Conservation (phyloP, 768 basidiomycete species). For the Leccinum variicolor region DNA sequence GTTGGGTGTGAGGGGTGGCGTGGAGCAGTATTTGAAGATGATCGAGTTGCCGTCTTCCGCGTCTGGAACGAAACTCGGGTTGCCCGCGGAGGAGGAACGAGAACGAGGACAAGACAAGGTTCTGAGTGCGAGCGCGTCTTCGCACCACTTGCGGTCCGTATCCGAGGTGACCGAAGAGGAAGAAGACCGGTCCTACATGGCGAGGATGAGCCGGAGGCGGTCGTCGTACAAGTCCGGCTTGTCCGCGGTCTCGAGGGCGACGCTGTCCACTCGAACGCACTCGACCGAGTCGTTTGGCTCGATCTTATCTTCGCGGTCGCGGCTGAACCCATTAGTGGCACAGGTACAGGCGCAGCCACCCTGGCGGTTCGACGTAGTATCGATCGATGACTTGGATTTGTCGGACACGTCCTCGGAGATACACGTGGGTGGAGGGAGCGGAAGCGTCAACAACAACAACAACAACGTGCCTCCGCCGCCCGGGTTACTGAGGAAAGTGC, state of each 20-base stretch:
- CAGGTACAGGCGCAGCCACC: conserved; percentile 39
- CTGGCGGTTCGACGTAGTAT: conserved; percentile 69
- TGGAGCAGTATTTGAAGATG: conserved; percentile 65
- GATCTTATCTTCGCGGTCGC: conserved; percentile 29
- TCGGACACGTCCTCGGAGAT: conserved; percentile 70
- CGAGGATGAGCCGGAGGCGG: conserved; percentile 12
- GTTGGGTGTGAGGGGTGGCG: conserved; percentile 56
- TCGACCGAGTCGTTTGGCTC: conserved; percentile 35
- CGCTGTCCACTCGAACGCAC: conserved; percentile 26
- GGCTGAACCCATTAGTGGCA: conserved; percentile 30
- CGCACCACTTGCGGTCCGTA: conserved; percentile 28
- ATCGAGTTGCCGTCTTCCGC: conserved; percentile 36
- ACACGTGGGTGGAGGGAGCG: conserved; percentile 26
- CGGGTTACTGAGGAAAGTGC: conserved; percentile 52
- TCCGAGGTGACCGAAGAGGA: conserved; percentile 33
- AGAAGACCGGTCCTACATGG: conserved; percentile 19
- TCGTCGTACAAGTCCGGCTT: conserved; percentile 23
- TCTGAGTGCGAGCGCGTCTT: not conserved
- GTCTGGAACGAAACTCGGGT: conserved; percentile 2
- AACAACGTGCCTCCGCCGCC: conserved; percentile 40
- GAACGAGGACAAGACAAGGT: conserved; percentile 6
- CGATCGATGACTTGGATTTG: conserved; percentile 77
- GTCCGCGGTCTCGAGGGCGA: conserved; percentile 17
- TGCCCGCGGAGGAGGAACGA: not conserved
- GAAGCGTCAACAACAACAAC: not conserved